Conservation (phyloP, 2,329 filamentous ascomycete species). For the Penicillium sp. region DNA sequence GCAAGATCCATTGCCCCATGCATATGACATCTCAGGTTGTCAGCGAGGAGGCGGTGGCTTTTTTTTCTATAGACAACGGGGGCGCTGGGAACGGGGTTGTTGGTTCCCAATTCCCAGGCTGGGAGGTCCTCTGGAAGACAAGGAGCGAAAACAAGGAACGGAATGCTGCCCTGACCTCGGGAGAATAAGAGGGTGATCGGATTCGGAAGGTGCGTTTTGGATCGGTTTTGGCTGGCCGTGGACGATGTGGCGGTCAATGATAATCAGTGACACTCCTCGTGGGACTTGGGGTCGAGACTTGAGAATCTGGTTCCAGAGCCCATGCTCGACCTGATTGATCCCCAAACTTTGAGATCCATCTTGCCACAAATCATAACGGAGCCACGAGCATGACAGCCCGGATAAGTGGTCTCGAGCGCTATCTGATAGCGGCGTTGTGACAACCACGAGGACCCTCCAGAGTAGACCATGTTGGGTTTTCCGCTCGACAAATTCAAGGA, state of each 20-base stretch:
- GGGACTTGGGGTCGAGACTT: neutral
- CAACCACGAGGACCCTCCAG: slow-evolving; percentile 2
- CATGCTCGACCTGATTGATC: neutral
- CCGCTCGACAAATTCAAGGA: neutral
- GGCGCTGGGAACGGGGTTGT: slow-evolving; percentile 6
- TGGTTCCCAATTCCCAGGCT: neutral
- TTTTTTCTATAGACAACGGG: slow-evolving; percentile 8
- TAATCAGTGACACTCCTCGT: neutral
- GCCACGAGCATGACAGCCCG: slow-evolving; percentile 13
- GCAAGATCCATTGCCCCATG: slow-evolving; percentile 31
- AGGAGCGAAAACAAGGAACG: neutral
- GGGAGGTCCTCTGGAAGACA: neutral
- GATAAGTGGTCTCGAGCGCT: neutral
- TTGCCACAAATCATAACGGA: neutral
- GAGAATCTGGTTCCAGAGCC: neutral
- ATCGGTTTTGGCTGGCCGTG: neutral
- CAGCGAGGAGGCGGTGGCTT: slow-evolving; percentile 21
- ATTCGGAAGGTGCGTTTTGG: neutral
- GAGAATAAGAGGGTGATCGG: neutral
- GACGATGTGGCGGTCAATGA: neutral
- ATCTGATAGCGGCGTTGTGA: slow-evolving; percentile 1
- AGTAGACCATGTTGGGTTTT: neutral
- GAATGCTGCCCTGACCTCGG: neutral
- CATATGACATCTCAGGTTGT: slow-evolving; percentile 41
- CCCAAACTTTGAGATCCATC: slow-evolving; percentile 13